phyloP scores from a whole-genome alignment of 306 rosid species.

The Cajanus cajan region DNA sequence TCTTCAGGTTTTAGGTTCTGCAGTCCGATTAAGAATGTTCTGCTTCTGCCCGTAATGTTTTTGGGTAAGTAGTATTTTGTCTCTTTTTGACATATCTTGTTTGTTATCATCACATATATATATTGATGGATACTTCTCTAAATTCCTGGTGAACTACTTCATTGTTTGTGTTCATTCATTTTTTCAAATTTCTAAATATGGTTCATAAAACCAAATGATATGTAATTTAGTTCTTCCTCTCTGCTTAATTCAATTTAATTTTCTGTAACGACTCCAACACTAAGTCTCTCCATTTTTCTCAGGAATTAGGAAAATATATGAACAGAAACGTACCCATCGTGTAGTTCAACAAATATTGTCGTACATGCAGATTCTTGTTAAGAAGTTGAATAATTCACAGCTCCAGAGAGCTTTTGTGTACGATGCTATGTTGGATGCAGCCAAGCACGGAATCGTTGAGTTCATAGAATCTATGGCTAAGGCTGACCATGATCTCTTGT shows the following conservation, averaged over 20 bases:
- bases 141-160: not conserved
- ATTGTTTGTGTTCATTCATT: not conserved
- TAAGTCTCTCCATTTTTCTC: not conserved
- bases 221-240: not conserved
- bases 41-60: not conserved
- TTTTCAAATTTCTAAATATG: not conserved
- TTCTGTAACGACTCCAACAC: not conserved
- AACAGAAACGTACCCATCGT: not conserved
- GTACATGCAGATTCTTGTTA: not conserved
- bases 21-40: not conserved
- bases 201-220: not conserved
- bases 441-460: slow-evolving; percentile 15
- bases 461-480: not conserved
- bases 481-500: not conserved
- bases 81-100: not conserved
- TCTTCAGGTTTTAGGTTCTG: not conserved
- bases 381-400: not conserved
- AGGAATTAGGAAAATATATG: not conserved
- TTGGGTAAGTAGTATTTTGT: not conserved
- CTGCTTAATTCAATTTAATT: not conserved
- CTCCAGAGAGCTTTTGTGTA: not conserved
- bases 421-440: not conserved
- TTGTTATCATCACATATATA: not conserved
- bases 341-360: not conserved
- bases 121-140: not conserved